phyloP scores from a whole-genome alignment of 2,329 filamentous ascomycete species.

The Gaeumannomyces sp. region DNA sequence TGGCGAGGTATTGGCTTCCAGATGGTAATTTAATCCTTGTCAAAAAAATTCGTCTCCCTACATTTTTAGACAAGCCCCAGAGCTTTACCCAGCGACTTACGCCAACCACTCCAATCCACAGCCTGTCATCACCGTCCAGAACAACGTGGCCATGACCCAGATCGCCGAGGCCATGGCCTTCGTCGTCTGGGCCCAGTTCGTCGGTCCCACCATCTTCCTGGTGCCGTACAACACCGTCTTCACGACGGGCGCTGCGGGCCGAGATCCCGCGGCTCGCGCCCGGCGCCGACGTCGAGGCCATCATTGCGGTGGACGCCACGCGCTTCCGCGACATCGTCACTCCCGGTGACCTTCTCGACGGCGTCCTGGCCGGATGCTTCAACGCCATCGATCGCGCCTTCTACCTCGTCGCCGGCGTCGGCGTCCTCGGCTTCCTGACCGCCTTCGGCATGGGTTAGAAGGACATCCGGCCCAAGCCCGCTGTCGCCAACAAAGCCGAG shows the following conservation, averaged over 20 bases:
- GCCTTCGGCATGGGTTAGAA: conserved; percentile 16
- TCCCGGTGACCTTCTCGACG: background rate
- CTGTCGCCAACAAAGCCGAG: too few relatives aligned
- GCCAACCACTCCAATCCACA: background rate
- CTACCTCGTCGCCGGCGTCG: too few relatives aligned
- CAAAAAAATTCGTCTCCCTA: too few relatives aligned
- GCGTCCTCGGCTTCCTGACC: conserved; percentile 24
- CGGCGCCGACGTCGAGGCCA: conserved; percentile 13
- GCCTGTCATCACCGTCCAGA: conserved; percentile 2
- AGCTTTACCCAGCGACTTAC: background rate
- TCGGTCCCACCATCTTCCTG: conserved; percentile 5
- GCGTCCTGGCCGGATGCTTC: too few relatives aligned
- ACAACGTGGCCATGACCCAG: background rate
- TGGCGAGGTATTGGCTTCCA: background rate
- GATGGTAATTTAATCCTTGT: too few relatives aligned
- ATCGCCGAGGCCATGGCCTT: conserved; percentile 1
- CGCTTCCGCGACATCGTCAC: background rate
- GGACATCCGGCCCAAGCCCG: background rate
- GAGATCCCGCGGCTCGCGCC: background rate
- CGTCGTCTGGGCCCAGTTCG: conserved; percentile 3
- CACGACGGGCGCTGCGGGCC: background rate
- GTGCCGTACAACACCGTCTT: conserved; percentile 1
- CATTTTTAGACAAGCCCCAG: too few relatives aligned
- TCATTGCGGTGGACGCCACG: conserved; percentile 1
- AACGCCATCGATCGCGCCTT: too few relatives aligned